Percentiles rank a stretch among this genome's conserved stretches.
Evolutionary conservation across 345 rosid genomes (phyloP).

Genomic region (Hibiscus syriacus): DNA sequence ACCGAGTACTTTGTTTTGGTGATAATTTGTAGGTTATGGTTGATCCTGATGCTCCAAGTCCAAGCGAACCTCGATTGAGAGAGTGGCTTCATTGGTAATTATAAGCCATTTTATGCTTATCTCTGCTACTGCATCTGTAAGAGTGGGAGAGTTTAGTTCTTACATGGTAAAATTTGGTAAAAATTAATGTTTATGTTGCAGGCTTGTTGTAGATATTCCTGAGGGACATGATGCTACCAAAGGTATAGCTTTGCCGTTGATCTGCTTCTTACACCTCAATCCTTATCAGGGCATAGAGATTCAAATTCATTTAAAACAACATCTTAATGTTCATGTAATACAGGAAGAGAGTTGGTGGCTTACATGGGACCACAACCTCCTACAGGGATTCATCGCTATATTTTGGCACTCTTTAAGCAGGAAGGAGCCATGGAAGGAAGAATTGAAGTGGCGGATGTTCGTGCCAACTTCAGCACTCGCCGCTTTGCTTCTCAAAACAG

Average conservation of each 20-base stretch:
- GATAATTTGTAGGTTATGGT: conserved; percentile 7
- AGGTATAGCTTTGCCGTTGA: conserved; percentile 14
- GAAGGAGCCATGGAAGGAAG: conserved; percentile 10
- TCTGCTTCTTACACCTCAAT: neutral
- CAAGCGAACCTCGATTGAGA: conserved; percentile 9
- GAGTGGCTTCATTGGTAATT: conserved; percentile 14
- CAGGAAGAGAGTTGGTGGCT: conserved; percentile 30
- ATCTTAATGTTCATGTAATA: neutral
- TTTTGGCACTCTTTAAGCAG: conserved; percentile 32
- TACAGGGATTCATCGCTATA: conserved; percentile 35
- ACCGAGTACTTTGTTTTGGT: neutral
- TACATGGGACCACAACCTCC: conserved; percentile 37
- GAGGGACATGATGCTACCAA: conserved; percentile 26
- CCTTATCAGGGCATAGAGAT: neutral
- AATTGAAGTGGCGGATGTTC: conserved; percentile 12
- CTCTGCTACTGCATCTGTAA: neutral
- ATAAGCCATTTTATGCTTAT: neutral
- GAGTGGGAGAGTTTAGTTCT: neutral
- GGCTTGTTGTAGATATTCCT: conserved; percentile 40
- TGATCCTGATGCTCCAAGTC: conserved; percentile 13
- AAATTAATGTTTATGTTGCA: conserved; percentile 8
- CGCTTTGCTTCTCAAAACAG: conserved; percentile 26
- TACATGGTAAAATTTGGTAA: neutral
- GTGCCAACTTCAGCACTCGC: conserved; percentile 31
- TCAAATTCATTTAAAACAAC: neutral